Conservation (phyloP, 176 grass and related monocot genomes). For the Zea mays region DNA sequence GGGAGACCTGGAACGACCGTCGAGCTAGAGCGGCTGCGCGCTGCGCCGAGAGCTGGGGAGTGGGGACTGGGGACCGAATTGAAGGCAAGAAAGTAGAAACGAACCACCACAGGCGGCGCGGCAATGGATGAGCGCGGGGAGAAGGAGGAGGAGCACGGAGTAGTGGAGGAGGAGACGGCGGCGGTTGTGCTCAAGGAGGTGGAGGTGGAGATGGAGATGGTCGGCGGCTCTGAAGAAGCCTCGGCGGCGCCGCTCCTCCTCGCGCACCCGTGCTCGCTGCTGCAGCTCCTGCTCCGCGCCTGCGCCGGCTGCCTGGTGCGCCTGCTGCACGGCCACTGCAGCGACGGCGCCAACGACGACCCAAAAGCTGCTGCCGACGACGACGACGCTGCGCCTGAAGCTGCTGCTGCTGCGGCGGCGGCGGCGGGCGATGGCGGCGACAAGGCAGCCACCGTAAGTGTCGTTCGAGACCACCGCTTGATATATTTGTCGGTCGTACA, state of each 20-base stretch:
- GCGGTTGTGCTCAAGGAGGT: background rate
- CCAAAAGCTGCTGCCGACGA: background rate
- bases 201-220: background rate
- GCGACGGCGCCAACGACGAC: background rate
- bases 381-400: background rate
- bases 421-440: background rate
- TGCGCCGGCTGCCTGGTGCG: conserved; percentile 34
- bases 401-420: background rate
- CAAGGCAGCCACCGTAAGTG: conserved; percentile 37
- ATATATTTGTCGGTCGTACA: background rate
- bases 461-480: background rate
- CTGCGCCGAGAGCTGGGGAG: no score
- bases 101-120: no score
- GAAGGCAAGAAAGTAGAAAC: no score
- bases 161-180: background rate
- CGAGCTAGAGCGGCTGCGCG: no score
- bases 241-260: background rate
- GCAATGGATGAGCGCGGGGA: no score
- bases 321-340: conserved; percentile 16
- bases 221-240: background rate
- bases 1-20: no score
- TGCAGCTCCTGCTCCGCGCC: conserved; percentile 22
- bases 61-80: no score
- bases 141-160: background rate
- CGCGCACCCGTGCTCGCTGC: conserved; percentile 46